Conservation (phyloP, 768 basidiomycete genomes). For the Lentinus tigrinus region DNA sequence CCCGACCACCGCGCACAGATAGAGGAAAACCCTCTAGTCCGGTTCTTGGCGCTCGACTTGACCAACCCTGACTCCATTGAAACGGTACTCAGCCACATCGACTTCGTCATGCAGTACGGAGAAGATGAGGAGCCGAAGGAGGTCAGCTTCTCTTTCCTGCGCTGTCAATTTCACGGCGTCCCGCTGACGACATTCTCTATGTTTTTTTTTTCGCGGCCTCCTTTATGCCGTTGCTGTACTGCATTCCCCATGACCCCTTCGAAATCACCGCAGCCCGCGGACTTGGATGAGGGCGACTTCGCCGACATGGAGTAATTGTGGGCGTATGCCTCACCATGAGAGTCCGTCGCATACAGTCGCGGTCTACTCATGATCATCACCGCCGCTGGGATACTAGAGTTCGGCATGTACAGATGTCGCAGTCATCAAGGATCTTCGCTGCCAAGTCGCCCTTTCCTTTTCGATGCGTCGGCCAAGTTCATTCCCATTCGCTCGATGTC, state of each 20-base stretch:
- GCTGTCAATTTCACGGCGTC: neutral
- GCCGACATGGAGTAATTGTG: constrained; percentile 58
- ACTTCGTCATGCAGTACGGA: constrained; percentile 98
- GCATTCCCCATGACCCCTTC: neutral
- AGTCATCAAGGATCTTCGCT: neutral
- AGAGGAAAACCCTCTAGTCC: constrained; percentile 97
- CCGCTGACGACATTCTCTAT: neutral
- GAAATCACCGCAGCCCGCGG: constrained; percentile 63
- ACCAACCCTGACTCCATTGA: constrained; percentile 87
- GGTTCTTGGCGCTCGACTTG: constrained; percentile 93
- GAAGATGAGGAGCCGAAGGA: constrained; percentile 98
- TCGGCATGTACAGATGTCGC: neutral
- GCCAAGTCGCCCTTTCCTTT: neutral
- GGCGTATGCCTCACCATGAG: constrained; percentile 6
- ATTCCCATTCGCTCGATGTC: neutral
- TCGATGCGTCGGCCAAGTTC: neutral
- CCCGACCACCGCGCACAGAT: constrained; percentile 53
- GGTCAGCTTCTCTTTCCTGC: constrained; percentile 40
- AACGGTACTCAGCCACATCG: constrained; percentile 90
- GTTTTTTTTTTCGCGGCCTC: neutral
- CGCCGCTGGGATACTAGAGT: neutral
- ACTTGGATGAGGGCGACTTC: constrained; percentile 93
- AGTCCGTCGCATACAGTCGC: neutral
- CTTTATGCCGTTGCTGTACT: neutral
- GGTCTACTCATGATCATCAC: neutral